Percentiles rank a stretch among this genome's conserved stretches.
Evolutionary conservation across 345 rosid genomes (phyloP).

Genomic region (Eutrema heterophyllum): DNA sequence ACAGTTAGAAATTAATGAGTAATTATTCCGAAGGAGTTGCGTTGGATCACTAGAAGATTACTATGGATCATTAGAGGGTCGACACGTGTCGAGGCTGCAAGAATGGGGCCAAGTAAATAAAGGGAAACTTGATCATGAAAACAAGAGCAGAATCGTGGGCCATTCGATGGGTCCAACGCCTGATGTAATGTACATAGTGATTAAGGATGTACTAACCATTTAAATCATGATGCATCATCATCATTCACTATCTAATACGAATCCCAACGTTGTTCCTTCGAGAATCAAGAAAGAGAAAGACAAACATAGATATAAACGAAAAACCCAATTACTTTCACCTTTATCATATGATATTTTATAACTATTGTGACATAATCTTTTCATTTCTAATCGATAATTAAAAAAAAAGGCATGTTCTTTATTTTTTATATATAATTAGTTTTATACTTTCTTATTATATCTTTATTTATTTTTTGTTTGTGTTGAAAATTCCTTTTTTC

Average conservation of each 20-base stretch:
- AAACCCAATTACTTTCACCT: neutral
- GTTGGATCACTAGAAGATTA: neutral
- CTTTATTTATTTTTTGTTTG: too few species aligned
- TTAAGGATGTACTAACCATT: constrained; percentile 33
- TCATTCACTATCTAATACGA: constrained; percentile 12
- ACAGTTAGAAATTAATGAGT: neutral
- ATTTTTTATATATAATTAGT: too few species aligned
- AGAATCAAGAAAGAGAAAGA: neutral
- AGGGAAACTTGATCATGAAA: constrained; percentile 10
- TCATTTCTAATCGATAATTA: too few species aligned
- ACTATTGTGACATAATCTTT: neutral
- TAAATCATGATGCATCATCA: constrained; percentile 24
- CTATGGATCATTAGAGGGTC: neutral
- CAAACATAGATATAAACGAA: neutral
- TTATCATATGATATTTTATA: too few species aligned
- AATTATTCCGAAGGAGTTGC: neutral
- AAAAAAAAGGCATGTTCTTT: too few species aligned
- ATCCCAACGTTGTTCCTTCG: constrained; percentile 9
- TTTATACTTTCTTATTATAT: too few species aligned
- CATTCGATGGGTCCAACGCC: neutral
- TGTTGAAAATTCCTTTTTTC: too few species aligned
- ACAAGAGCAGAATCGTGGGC: neutral
- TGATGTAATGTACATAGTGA: constrained; percentile 28
- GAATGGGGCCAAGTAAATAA: neutral
- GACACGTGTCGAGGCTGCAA: constrained; percentile 4